These are phyloP conservation scores for Phytopythium delawarense DNA, from an alignment of 352 stramenopile genomes.

Conservation along the genomic window DNA sequence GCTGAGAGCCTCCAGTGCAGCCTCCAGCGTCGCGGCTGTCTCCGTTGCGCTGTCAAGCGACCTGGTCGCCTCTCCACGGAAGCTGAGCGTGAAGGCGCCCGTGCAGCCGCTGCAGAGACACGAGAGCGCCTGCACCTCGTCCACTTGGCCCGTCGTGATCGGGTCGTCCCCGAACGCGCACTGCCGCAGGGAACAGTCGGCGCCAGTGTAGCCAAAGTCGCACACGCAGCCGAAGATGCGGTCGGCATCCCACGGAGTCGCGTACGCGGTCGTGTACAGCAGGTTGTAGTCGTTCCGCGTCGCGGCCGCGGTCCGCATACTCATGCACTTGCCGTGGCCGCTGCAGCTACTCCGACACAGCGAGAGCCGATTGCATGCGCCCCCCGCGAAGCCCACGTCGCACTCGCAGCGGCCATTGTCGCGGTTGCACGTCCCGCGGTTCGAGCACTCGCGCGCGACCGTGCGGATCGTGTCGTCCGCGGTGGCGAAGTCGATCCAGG, in stretches of 20 bases:
- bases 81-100: constrained; percentile 61
- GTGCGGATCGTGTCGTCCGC: constrained; percentile 39
- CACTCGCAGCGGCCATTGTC: constrained; percentile 75
- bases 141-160: constrained; percentile 58
- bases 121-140: constrained; percentile 79
- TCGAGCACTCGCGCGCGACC: constrained; percentile 54
- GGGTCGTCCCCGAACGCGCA: constrained; percentile 89
- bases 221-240: constrained; percentile 86
- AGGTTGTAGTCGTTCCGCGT: constrained; percentile 63
- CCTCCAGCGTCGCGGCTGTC: constrained; percentile 36
- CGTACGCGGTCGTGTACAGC: constrained; percentile 49
- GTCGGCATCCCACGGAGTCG: constrained; percentile 77
- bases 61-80: constrained; percentile 48
- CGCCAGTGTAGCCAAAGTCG: constrained; percentile 85
- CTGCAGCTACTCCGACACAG: constrained; percentile 84
- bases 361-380: constrained; percentile 56
- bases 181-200: constrained; percentile 76
- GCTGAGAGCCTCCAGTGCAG: constrained; percentile 40
- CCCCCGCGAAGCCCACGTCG: constrained; percentile 62
- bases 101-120: constrained; percentile 59
- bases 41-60: constrained; percentile 34
- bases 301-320: constrained; percentile 49
- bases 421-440: constrained; percentile 73
- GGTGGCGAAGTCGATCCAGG: constrained; percentile 54
- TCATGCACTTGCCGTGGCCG: constrained; percentile 87